Evolutionary conservation across 768 basidiomycete genomes (phyloP), one percentile per base, ranked within the genome.

Genomic region (Lanmaoa pseudosensibilis): DNA sequence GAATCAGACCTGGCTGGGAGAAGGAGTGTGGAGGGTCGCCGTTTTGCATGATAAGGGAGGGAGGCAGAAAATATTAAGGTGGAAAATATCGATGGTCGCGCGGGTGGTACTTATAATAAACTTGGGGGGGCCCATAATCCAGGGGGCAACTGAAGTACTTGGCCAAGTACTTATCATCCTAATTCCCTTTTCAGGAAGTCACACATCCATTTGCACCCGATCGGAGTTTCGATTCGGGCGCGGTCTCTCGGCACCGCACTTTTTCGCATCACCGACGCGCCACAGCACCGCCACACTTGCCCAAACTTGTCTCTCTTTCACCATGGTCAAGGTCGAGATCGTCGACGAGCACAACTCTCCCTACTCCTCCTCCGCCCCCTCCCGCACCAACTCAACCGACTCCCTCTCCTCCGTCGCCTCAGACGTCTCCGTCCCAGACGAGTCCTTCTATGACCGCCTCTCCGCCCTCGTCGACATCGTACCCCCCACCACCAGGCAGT

Each of bases 381-480:
- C 90, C 6, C 83, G 85, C 64, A 85, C 86, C 0, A 83, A 80
- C 51, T 77, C 81, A 46, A 81, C 87, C 16, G 81, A 80, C 58
- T 92, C 88, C n/a, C 81, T 94, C 62, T 87, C 89, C 21, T 92
- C 92, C 55, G 75, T 92, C 56, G 83, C 84, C 34, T 93, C 92
- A 4, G 86, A 91, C 50, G 68, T 76, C 44, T 83, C 83, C 57
- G 77, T 81, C 51, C 80, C 74, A 59, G 86, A 94, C 65, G 96
- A 99, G 77, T 84, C 94, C 41, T 59, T 97, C 65, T 78, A 86
- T 60, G 94, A 98, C 78, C 91, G 96, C 56, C 62, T 99, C 67
- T 80, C 81, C 56, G 96, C 96, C 25, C 88, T 99, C 72, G 89
- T 90, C 64, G 96, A 99, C 80, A 98, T 99, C 69, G 85, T 99